Evolutionary conservation across 78 protist species (phyloP), one percentile per base, ranked within the genome.

Genomic region (Speleostelium caveatum): DNA sequence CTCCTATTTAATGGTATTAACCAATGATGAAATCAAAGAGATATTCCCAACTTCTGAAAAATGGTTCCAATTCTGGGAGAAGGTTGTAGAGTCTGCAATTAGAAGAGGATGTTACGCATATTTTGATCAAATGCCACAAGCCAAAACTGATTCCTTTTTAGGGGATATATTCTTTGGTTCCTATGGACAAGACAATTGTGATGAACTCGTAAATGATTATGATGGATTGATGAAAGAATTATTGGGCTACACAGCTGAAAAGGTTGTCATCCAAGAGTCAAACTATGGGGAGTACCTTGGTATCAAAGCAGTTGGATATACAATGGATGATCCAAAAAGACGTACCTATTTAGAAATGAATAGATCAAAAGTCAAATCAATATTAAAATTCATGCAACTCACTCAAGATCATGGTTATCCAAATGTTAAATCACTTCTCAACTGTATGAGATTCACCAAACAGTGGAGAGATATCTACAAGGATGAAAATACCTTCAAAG

Each of bases 331-430:
- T 21, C 10, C 21, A 0, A 56, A 24, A 21, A 22, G 55, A 53
- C 19, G 51, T 22, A 10, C 42, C 0, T 45, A 16, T 5, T 12
- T 7, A 12, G n/a, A 8, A 72, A 32, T 72, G 56, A 72, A 72
- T 10, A 30, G 39, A 24, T 19, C 1, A 19, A 14, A 41, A 24
- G 26, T 53, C 21, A 14, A 39, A 21, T 17, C 66, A 41, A 30
- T 73, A 10, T 39, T 39, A 39, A 86, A 38, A 30, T 32, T 71
- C 17, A 68, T 77, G 19, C 60, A 86, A 33, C 22, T 76, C 12
- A 32, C 73, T 17, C 85, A 86, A 33, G 39, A 51, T 33, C 33
- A 51, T 10, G 93, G 85, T 32, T 86, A 86, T 68, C 93, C 93
- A 86, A 60, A 39, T 42, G n/a, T 71, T 28, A 28, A 30, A n/a